These are phyloP conservation scores for Tetrahymena borealis DNA, from an alignment of 73 alveolate genomes.

Conservation along the genomic window DNA sequence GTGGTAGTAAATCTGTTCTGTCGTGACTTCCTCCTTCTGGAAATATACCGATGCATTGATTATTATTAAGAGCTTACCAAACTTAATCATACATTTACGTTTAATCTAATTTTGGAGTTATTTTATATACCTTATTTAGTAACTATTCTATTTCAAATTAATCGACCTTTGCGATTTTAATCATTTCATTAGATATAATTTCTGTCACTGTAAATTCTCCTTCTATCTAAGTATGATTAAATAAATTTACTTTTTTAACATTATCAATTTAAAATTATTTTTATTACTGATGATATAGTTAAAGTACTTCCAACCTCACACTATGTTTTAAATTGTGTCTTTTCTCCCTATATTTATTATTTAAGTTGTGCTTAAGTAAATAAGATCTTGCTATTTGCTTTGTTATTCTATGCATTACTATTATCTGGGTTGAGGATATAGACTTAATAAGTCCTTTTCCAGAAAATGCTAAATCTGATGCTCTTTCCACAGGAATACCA, in stretches of 20 bases:
- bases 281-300: background rate
- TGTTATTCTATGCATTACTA: slow-evolving; percentile 54
- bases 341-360: background rate
- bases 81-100: slow-evolving; percentile 81
- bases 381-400: slow-evolving; percentile 42
- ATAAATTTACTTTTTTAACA: slow-evolving; percentile 10
- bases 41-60: slow-evolving; percentile 88
- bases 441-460: slow-evolving; percentile 58
- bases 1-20: slow-evolving; percentile 75
- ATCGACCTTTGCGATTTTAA: slow-evolving; percentile 2
- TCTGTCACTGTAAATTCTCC: slow-evolving; percentile 27
- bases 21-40: slow-evolving; percentile 99
- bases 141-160: background rate
- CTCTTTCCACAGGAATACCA: slow-evolving; percentile 80
- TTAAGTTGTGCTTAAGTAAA: too few species aligned
- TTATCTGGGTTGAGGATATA: slow-evolving; percentile 45
- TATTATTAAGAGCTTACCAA: slow-evolving; percentile 59
- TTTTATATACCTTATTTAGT: slow-evolving; percentile 44
- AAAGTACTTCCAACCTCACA: background rate
- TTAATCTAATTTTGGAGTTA: slow-evolving; percentile 91
- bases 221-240: slow-evolving; percentile 45
- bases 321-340: background rate
- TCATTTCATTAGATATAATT: slow-evolving; percentile 47
- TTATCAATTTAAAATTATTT: slow-evolving; percentile 3
- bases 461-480: slow-evolving; percentile 60